These are phyloP conservation scores for Neodidymelliopsis sp. DNA, from an alignment of 2,329 filamentous ascomycete genomes.

Conservation along the genomic window DNA sequence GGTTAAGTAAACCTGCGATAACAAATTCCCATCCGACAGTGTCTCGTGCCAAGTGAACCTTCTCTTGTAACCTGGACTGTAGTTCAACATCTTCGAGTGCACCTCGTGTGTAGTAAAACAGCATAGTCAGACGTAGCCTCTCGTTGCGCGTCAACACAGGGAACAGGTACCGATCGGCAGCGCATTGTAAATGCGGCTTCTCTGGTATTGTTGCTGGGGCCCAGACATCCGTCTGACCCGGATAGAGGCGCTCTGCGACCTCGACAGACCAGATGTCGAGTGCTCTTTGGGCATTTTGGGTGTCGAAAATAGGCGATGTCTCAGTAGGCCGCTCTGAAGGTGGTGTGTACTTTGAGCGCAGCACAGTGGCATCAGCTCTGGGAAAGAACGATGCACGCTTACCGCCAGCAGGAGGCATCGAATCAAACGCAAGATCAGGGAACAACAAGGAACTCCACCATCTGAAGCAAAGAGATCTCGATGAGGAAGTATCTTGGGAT, in stretches of 20 bases:
- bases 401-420: conserved; percentile 20
- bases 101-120: conserved; percentile 56
- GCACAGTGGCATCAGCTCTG: conserved; percentile 36
- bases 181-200: conserved; percentile 22
- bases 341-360: conserved; percentile 27
- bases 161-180: conserved; percentile 43
- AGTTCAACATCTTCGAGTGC: conserved; percentile 52
- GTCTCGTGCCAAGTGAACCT: conserved; percentile 52
- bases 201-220: conserved; percentile 27
- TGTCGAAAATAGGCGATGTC: conserved; percentile 34
- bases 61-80: conserved; percentile 53
- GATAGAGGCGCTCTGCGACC: conserved; percentile 26
- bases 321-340: conserved; percentile 30
- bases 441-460: conserved; percentile 3
- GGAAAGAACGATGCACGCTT: conserved; percentile 35
- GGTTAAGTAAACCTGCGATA: conserved; percentile 55
- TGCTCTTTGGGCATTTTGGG: conserved; percentile 26
- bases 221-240: conserved; percentile 21
- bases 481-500: not conserved
- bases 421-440: conserved; percentile 1
- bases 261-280: conserved; percentile 27
- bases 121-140: conserved; percentile 47
- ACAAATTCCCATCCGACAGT: conserved; percentile 57
- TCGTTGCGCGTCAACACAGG: conserved; percentile 49
- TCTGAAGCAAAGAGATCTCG: conserved; percentile 5